These are phyloP conservation scores for Fallopia convolvulus DNA, from an alignment of 148 eudicot species.

Conservation along the genomic window DNA sequence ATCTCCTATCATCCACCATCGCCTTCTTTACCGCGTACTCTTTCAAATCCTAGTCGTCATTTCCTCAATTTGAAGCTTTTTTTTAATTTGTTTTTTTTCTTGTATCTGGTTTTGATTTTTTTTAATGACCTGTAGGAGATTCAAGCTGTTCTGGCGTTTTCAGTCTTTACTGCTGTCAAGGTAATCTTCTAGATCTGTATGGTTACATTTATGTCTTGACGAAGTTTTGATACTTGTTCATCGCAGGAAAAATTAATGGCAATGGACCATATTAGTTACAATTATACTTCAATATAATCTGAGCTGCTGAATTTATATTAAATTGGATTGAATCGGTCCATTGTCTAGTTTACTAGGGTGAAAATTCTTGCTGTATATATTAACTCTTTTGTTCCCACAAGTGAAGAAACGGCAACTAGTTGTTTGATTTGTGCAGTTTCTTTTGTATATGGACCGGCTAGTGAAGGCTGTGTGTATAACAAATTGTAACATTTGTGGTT, in stretches of 20 bases:
- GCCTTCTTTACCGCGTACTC: conserved; percentile 70
- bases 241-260: background rate
- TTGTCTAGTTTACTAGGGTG: background rate
- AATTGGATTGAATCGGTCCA: background rate
- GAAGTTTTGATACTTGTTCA: background rate
- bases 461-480: background rate
- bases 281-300: background rate
- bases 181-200: conserved; percentile 21
- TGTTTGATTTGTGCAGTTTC: background rate
- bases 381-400: background rate
- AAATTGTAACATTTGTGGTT: background rate
- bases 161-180: conserved; percentile 57
- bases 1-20: conserved; percentile 41
- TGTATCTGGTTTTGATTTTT: background rate
- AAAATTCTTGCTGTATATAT: background rate
- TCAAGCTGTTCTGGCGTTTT: conserved; percentile 71
- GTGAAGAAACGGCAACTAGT: background rate
- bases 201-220: background rate
- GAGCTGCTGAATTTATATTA: background rate
- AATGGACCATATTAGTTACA: background rate
- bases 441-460: background rate
- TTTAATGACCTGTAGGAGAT: conserved; percentile 49
- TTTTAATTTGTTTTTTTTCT: background rate
- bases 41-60: background rate
- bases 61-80: background rate